phyloP scores from a whole-genome alignment of 441 rosid species.

The Euphorbia schlechtendalii region DNA sequence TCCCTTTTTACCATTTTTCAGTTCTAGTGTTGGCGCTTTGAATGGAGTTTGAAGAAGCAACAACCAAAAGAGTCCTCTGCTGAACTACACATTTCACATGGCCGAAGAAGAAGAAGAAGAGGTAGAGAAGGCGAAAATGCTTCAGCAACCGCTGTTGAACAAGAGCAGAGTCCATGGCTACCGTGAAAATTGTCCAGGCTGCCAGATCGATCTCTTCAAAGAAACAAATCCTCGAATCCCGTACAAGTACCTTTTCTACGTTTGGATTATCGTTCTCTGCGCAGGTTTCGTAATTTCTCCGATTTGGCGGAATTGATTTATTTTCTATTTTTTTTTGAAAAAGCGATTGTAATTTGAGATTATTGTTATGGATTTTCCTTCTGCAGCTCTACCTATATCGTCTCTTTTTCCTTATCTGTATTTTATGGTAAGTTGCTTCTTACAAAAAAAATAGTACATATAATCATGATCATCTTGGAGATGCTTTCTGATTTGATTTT shows the following conservation, averaged over 20 bases:
- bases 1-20: neutral
- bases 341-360: neutral
- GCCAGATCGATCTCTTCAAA: slow-evolving; percentile 30
- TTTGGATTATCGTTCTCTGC: slow-evolving; percentile 34
- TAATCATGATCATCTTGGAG: neutral
- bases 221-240: slow-evolving; percentile 20
- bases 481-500: neutral
- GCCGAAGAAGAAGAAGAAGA: neutral
- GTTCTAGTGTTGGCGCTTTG: neutral
- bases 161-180: slow-evolving; percentile 8
- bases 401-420: slow-evolving; percentile 45
- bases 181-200: slow-evolving; percentile 37
- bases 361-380: neutral
- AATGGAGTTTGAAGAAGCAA: neutral
- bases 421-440: slow-evolving; percentile 31
- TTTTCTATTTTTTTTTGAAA: too few species aligned
- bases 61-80: too few species aligned
- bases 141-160: slow-evolving; percentile 10
- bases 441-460: neutral
- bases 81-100: neutral
- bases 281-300: slow-evolving; percentile 25
- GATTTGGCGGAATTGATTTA: neutral
- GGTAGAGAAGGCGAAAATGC: neutral
- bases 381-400: slow-evolving; percentile 41
- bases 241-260: slow-evolving; percentile 26